Percentiles rank a stretch among this genome's conserved stretches.
Evolutionary conservation across 192 early-diverging fungal genomes (phyloP).

Genomic region (Coemansia sp.): DNA sequence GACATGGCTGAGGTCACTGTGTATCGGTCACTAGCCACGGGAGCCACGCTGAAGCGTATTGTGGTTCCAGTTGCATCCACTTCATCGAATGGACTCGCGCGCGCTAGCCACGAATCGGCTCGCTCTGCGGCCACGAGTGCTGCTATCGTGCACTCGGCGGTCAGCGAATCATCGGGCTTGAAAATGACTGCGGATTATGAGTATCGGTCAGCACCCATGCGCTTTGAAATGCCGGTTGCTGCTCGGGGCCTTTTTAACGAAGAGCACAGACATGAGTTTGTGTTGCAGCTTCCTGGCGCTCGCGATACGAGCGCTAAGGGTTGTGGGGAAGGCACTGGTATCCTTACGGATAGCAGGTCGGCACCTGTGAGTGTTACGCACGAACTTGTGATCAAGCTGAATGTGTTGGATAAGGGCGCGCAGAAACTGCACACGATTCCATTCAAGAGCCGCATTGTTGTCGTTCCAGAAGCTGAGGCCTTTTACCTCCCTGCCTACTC

Average conservation of each 20-base stretch:
- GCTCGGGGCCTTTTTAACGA: conserved; percentile 34
- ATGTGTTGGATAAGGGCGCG: conserved; percentile 18
- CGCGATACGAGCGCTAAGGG: neutral
- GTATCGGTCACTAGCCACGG: conserved; percentile 25
- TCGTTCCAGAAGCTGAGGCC: conserved; percentile 36
- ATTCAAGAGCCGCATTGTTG: conserved; percentile 25
- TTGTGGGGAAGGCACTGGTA: neutral
- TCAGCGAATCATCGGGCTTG: neutral
- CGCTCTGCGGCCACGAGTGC: neutral
- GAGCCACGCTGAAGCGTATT: conserved; percentile 16
- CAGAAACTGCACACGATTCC: conserved; percentile 32
- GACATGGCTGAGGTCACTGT: conserved; percentile 30
- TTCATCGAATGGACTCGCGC: neutral
- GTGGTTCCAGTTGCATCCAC: neutral
- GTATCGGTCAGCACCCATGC: neutral
- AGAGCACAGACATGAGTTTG: conserved; percentile 6
- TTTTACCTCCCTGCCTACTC: conserved; percentile 37
- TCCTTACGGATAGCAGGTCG: conserved; percentile 42
- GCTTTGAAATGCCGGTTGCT: neutral
- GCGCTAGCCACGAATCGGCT: neutral
- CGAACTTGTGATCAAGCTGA: conserved; percentile 18
- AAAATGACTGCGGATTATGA: neutral
- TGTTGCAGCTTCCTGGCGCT: conserved; percentile 19
- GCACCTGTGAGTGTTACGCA: conserved; percentile 35
- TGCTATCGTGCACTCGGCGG: conserved; percentile 2